Conservation (phyloP, 2,329 filamentous ascomycete genomes). For the Aureobasidium sp. region DNA sequence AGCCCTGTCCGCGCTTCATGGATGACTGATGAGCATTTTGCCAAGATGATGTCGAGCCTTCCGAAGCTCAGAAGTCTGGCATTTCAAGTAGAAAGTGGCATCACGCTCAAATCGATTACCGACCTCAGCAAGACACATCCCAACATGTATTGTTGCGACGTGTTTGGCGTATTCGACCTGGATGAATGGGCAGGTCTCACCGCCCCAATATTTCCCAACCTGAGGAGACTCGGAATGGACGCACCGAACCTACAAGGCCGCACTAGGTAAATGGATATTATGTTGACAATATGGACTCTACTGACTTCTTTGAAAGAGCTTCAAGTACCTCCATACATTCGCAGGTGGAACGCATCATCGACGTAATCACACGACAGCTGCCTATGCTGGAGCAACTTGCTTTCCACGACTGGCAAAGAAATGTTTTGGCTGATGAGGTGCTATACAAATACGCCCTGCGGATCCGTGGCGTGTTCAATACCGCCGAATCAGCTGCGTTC, state of each 20-base stretch:
- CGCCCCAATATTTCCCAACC: not conserved
- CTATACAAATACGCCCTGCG: not conserved
- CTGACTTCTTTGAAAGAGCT: not conserved
- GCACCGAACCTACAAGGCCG: not conserved
- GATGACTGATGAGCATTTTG: not conserved
- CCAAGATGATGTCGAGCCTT: not conserved
- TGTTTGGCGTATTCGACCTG: not conserved
- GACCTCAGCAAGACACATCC: not conserved
- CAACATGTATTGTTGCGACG: not conserved
- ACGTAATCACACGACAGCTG: not conserved
- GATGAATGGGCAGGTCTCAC: not conserved
- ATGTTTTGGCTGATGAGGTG: not conserved
- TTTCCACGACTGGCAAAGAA: conserved; percentile 1
- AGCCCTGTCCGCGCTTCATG: not conserved
- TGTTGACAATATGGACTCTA: not conserved
- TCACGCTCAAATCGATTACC: not conserved
- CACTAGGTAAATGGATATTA: not conserved
- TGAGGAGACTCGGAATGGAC: not conserved
- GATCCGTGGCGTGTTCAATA: not conserved
- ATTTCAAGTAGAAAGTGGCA: not conserved
- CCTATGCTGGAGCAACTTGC: not conserved
- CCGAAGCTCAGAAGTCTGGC: not conserved
- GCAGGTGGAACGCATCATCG: not conserved
- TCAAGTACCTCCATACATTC: not conserved
- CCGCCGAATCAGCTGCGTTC: not conserved